Base-by-base conservation (phyloP, 495 filamentous ascomycete species). In the Tuber magnatum region DNA sequence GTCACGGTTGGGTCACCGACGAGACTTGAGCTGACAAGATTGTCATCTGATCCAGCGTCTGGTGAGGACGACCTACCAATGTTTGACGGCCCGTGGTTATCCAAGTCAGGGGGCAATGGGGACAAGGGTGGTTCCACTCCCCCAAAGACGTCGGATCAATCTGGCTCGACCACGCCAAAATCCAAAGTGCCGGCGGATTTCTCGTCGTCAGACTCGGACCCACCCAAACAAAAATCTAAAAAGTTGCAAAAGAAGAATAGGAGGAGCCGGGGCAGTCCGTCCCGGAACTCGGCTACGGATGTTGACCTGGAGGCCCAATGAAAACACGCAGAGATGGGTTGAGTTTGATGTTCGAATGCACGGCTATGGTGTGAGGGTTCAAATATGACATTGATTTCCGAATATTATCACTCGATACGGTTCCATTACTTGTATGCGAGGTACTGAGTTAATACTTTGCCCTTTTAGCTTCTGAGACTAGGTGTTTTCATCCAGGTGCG, bases 241-340 rank as follows among this genome's bases (percentile, higher is more conserved):
- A 79, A 75, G 46, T 39, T 79, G 18, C 77, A 75, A 20, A 79
- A 79, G 41, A 79, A n/a, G 42, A 65, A 24, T 9, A 74, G 70
- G 72, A 72, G 48, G 70, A 43, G 69, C 44, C 28, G 28, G 28
- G 14, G 56, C 12, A 65, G 56, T 10, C 69, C 35, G 22, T 48
- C 46, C 56, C 71, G n/a, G 20, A 56, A 1, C n/a, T 42, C 46
- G 44, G 42, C 40, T 28, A 44, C 71, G 42, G 74, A 76, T 56
- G 68, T 44, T 38, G 73, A 76, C 68, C 70, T 71, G 71, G 71
- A 73, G 51, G 73, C 51, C 28, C 70, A 78, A 46, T 39, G 71
- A 28, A 76, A 74, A 71, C 44, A 32, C 24, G 70, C 20, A 28
- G 41, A 28, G 18, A 48, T 61, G 12, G 51, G 56, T 65, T 65